A percentile compares a stretch with the other conserved stretches of the same genome.
Evolutionary conservation across 129 eudicot species (phyloP).

Genomic region (Ambrosia trifida): DNA sequence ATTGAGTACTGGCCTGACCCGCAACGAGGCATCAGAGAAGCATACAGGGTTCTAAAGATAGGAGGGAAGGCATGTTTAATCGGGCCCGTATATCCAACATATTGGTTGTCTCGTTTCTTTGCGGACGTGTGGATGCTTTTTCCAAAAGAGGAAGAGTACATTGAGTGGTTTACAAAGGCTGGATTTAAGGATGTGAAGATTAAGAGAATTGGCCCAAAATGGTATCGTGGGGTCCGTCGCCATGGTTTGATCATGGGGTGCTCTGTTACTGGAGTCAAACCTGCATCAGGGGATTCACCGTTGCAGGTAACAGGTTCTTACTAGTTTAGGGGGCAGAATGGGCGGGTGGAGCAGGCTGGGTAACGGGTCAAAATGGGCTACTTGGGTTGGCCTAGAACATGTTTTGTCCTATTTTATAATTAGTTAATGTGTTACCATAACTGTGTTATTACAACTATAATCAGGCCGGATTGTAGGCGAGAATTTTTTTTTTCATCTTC

Average conservation of each 20-base stretch:
- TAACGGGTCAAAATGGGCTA: neutral
- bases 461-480: too few species aligned
- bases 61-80: conserved; percentile 48
- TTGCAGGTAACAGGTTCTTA: conserved; percentile 33
- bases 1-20: conserved; percentile 64
- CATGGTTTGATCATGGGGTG: conserved; percentile 52
- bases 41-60: conserved; percentile 41
- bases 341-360: neutral
- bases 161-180: conserved; percentile 48
- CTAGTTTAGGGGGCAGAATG: neutral
- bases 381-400: neutral
- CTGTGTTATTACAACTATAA: neutral
- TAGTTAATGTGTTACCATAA: neutral
- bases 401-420: neutral
- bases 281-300: conserved; percentile 51
- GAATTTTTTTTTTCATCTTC: too few species aligned
- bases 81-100: conserved; percentile 48
- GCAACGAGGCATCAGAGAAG: conserved; percentile 51
- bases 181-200: conserved; percentile 50
- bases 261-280: conserved; percentile 52
- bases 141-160: conserved; percentile 52
- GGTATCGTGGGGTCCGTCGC: conserved; percentile 57
- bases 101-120: conserved; percentile 52
- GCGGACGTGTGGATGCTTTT: conserved; percentile 54
- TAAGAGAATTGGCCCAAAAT: conserved; percentile 51